Evolutionary conservation across 805 yeast species (phyloP), one percentile per base, ranked within the genome.

Genomic region (Nakazawaea wickerhamii): DNA sequence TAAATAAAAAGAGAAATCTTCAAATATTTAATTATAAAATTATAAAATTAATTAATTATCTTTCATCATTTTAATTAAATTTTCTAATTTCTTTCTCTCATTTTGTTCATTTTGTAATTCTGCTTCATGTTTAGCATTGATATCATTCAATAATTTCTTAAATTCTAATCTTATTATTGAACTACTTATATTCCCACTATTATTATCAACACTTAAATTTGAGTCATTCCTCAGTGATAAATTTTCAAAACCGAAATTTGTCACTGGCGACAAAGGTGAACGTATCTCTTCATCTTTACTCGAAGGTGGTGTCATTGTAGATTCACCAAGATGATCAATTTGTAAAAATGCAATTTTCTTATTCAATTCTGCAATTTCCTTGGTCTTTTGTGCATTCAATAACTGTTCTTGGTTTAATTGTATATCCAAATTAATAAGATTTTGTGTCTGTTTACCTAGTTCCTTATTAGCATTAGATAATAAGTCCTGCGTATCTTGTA

Each of bases 111-210:
- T 70, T 28, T 68, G 65, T 35, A 84, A 57, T 48, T 81, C 84
- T 9, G 63, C 53, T 49, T 81, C 86, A 52, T 80, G 77, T 44
- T 70, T 77, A 36, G 70, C 74, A 48, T 80, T 85, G 44, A 82
- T 74, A 30, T 77, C 79, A 18, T 70, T 63, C 4, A 83, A 78
- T 38, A 82, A 63, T 51, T 77, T 80, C 58, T 76, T 82, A 63
- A 83, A 84, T 58, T 84, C 89, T 48, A 75, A 69, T 44, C 86
- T 66, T 59, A 84, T 63, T 3, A 82, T 78, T 0, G 80, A 73
- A 30, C 75, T 75, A 48, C 63, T 57, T 7, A 59, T 52, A 30
- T 28, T 28, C 11, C 27, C 27, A 10, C 27, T 13, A 25, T 28
- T 28, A 28, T 28, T 28, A 28, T n/a, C n/a, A n/a, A n/a, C n/a